Percentiles rank a stretch among this genome's conserved stretches.
These are phyloP conservation scores for Digitaria exilis DNA, from an alignment of 202 grass and related monocot species.

Conservation along the genomic window DNA sequence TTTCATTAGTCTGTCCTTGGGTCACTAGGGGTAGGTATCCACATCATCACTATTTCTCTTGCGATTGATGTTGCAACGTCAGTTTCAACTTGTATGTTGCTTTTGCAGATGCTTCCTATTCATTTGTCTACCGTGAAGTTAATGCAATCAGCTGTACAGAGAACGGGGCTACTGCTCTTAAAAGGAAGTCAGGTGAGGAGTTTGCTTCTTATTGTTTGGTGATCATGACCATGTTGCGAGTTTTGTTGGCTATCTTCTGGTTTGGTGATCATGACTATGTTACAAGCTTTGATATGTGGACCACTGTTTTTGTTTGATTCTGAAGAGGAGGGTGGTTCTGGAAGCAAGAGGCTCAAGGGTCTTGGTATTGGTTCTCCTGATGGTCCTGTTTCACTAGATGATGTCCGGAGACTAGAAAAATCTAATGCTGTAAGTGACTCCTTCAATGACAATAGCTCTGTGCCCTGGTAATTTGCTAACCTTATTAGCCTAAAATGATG, in stretches of 20 bases:
- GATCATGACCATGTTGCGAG: background rate
- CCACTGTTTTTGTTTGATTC: conserved; percentile 26
- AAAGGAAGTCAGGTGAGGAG: conserved; percentile 84
- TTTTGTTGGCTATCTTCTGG: conserved; percentile 19
- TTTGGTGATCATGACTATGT: conserved; percentile 11
- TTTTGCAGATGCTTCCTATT: conserved; percentile 77
- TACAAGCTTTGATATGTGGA: conserved; percentile 29
- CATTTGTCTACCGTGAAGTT: conserved; percentile 93
- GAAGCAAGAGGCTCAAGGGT: conserved; percentile 91
- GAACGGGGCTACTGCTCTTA: conserved; percentile 54
- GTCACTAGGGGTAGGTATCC: background rate
- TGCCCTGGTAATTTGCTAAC: conserved; percentile 15
- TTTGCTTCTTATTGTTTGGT: conserved; percentile 30
- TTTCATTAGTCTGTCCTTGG: background rate
- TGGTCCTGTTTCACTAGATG: conserved; percentile 92
- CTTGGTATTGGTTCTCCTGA: conserved; percentile 94
- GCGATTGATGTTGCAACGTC: background rate
- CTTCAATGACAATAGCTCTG: conserved; percentile 32
- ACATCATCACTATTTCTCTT: conserved; percentile 6
- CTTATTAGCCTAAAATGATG: conserved; percentile 39
- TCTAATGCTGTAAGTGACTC: conserved; percentile 74
- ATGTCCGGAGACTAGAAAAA: conserved; percentile 86
- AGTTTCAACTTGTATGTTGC: conserved; percentile 24
- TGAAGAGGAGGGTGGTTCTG: conserved; percentile 60
- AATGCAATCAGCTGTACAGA: conserved; percentile 30